A percentile compares a stretch with the other conserved stretches of the same genome.
Conservation (phyloP, 805 yeast genomes). For the Monosporozyma servazzii region DNA sequence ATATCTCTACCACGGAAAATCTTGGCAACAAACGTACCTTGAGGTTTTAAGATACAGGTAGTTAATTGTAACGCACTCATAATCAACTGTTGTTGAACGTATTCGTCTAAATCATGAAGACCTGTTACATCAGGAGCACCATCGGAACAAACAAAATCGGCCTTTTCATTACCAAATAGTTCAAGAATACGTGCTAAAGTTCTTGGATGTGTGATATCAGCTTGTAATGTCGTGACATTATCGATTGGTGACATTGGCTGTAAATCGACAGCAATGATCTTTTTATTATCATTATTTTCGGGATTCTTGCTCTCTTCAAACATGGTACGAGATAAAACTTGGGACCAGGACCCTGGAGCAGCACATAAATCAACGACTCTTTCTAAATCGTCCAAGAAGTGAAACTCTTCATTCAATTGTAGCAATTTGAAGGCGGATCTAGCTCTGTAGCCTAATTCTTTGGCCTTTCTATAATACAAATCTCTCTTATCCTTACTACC, state of each 20-base stretch:
- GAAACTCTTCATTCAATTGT: constrained; percentile 85
- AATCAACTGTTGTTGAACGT: constrained; percentile 89
- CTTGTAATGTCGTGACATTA: constrained; percentile 84
- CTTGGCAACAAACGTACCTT: constrained; percentile 92
- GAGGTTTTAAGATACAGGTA: constrained; percentile 77
- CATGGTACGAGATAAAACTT: constrained; percentile 71
- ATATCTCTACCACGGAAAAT: constrained; percentile 94
- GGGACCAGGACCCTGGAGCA: constrained; percentile 98
- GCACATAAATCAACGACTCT: constrained; percentile 96
- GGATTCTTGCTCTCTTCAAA: constrained; percentile 33
- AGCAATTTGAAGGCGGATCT: constrained; percentile 90
- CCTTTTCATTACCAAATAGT: constrained; percentile 82
- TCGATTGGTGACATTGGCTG: constrained; percentile 98
- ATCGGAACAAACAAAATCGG: constrained; percentile 93
- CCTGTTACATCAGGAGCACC: constrained; percentile 99
- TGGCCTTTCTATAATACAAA: constrained; percentile 84
- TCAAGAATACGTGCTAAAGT: constrained; percentile 69
- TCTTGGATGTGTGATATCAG: constrained; percentile 94
- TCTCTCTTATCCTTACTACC: constrained; percentile 93
- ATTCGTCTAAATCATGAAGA: constrained; percentile 90
- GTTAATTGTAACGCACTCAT: constrained; percentile 87
- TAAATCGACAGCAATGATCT: constrained; percentile 87
- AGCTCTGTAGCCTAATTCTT: constrained; percentile 97
- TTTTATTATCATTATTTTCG: constrained; percentile 37
- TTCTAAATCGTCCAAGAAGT: constrained; percentile 56